phyloP scores from a whole-genome alignment of 805 yeast species.

The Saccharomycopsis oosterbeekiorum region DNA sequence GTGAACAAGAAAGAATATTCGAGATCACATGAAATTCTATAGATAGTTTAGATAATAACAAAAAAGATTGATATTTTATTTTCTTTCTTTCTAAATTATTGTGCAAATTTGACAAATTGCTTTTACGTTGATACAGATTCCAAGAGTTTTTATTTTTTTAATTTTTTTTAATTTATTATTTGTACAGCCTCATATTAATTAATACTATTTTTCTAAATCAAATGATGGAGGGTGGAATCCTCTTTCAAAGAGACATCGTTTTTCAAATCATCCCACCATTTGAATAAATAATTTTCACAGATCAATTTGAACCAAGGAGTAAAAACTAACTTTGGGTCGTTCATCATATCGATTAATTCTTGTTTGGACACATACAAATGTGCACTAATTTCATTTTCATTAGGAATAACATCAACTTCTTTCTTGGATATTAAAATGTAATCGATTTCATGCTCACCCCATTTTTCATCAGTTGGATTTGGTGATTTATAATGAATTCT shows the following conservation, averaged over 20 bases:
- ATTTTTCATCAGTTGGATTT: conserved; percentile 59
- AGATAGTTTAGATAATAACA: neutral
- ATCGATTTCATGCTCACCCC: conserved; percentile 99
- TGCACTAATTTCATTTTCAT: conserved; percentile 82
- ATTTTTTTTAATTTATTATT: neutral
- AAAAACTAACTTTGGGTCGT: conserved; percentile 54
- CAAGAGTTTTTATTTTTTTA: neutral
- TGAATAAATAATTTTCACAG: conserved; percentile 79
- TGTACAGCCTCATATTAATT: neutral
- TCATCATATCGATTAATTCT: conserved; percentile 68
- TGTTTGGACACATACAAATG: conserved; percentile 58
- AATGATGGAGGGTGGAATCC: conserved; percentile 27
- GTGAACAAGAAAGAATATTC: neutral
- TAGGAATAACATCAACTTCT: conserved; percentile 37
- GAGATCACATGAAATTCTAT: neutral
- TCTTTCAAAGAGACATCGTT: conserved; percentile 40
- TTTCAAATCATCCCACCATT: conserved; percentile 86
- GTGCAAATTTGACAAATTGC: neutral
- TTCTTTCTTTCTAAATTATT: too few relatives aligned
- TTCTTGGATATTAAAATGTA: conserved; percentile 69
- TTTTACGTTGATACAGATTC: neutral
- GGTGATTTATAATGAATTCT: conserved; percentile 92
- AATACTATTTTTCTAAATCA: conserved; percentile 18
- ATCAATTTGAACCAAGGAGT: conserved; percentile 98
- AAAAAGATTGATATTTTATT: too few relatives aligned